phyloP scores from a whole-genome alignment of 164 flowering plant species.

The Magnolia changhungtana region DNA sequence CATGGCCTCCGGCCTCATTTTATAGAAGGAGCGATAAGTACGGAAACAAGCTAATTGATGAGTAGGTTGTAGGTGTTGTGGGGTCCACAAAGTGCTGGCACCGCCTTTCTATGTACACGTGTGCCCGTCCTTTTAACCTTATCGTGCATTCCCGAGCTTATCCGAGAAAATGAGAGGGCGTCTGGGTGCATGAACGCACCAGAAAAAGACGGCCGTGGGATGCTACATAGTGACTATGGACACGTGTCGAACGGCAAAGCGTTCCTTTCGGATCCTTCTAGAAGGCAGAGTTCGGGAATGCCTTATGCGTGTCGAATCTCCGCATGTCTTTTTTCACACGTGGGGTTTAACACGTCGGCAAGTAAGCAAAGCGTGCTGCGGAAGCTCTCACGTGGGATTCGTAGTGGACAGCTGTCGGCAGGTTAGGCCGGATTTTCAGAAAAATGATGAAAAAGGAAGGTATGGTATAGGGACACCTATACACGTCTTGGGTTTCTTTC shows the following conservation, averaged over 20 bases:
- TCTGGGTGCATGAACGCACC: constrained; percentile 32
- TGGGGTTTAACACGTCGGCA: constrained; percentile 18
- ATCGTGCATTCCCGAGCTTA: constrained; percentile 32
- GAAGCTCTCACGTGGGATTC: constrained; percentile 23
- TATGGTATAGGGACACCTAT: background rate
- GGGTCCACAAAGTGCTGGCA: constrained; percentile 18
- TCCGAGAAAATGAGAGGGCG: constrained; percentile 6
- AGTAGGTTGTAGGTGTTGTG: background rate
- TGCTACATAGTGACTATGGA: constrained; percentile 9
- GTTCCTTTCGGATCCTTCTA: constrained; percentile 8
- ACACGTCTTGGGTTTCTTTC: constrained; percentile 5
- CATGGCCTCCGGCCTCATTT: too few species aligned
- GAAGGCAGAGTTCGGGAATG: constrained; percentile 1
- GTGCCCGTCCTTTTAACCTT: background rate
- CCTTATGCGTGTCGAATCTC: background rate
- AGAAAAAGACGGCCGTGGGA: background rate
- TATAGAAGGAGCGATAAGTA: constrained; percentile 5
- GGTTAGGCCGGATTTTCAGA: background rate
- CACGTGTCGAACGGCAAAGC: constrained; percentile 16
- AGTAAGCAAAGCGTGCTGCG: background rate
- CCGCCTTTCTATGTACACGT: constrained; percentile 27
- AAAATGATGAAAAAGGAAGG: background rate
- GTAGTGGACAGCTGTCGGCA: background rate
- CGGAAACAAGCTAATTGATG: background rate
- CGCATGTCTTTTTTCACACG: constrained; percentile 20